Conservation (phyloP, 768 basidiomycete genomes). For the Hortiboletus flavorubellus region DNA sequence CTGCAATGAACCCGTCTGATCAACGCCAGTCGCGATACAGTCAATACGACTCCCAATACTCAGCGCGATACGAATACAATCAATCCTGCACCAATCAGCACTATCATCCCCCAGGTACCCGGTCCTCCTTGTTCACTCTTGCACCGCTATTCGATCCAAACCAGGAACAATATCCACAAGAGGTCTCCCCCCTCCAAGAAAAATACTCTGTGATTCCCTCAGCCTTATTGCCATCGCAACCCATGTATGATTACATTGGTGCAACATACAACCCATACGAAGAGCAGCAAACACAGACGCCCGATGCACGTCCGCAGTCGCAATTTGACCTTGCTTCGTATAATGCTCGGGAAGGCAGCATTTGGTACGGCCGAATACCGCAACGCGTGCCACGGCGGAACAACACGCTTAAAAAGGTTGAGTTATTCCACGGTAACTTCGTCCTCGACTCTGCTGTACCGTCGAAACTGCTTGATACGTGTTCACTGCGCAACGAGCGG, state of each 20-base stretch:
- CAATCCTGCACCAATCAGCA: neutral
- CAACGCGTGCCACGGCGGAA: slow-evolving; percentile 85
- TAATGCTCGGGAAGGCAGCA: slow-evolving; percentile 51
- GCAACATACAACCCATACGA: slow-evolving; percentile 25
- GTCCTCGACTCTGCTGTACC: slow-evolving; percentile 90
- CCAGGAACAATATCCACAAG: slow-evolving; percentile 21
- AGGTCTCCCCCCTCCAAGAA: slow-evolving; percentile 20
- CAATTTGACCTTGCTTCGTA: slow-evolving; percentile 30
- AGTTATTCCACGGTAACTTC: slow-evolving; percentile 92
- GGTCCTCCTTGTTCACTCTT: slow-evolving; percentile 11
- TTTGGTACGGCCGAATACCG: slow-evolving; percentile 87
- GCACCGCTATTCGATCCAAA: slow-evolving; percentile 22
- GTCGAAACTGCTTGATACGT: slow-evolving; percentile 85
- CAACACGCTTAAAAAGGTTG: slow-evolving; percentile 93
- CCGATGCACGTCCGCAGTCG: slow-evolving; percentile 26
- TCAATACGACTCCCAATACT: slow-evolving; percentile 31
- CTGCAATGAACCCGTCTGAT: slow-evolving; percentile 39
- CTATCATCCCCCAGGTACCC: slow-evolving; percentile 20
- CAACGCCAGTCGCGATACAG: slow-evolving; percentile 32
- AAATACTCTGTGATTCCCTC: slow-evolving; percentile 16
- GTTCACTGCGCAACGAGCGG: slow-evolving; percentile 69
- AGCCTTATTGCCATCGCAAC: slow-evolving; percentile 21
- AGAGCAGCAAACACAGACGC: slow-evolving; percentile 11
- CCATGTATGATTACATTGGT: slow-evolving; percentile 11
- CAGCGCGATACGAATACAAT: slow-evolving; percentile 34